These are phyloP conservation scores for Dillenia suffruticosa DNA, from an alignment of 164 flowering plant species.

Conservation along the genomic window DNA sequence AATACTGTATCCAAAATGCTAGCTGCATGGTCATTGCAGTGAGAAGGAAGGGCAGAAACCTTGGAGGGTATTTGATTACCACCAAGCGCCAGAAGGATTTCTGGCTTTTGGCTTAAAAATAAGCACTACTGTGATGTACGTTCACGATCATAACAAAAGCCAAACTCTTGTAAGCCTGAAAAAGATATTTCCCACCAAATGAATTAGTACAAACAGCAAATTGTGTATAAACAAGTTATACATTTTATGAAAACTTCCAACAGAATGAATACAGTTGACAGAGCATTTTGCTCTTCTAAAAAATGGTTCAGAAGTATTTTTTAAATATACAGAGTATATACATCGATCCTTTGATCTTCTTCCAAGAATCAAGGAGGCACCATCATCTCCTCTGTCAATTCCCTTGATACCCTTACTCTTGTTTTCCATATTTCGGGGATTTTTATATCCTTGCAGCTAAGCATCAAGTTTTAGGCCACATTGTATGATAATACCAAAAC, in stretches of 20 bases:
- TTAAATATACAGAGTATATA: constrained; percentile 6
- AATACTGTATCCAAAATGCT: constrained; percentile 71
- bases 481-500: too few species aligned
- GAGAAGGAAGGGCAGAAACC: constrained; percentile 56
- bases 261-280: too few species aligned
- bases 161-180: too few species aligned
- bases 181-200: too few species aligned
- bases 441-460: neutral
- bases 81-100: constrained; percentile 74
- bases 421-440: neutral
- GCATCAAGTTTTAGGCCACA: neutral
- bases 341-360: constrained; percentile 5
- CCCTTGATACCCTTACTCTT: neutral
- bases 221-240: too few species aligned
- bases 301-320: neutral
- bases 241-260: too few species aligned
- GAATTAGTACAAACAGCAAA: too few species aligned
- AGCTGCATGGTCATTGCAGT: constrained; percentile 72
- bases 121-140: too few species aligned
- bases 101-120: constrained; percentile 71
- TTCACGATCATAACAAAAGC: too few species aligned
- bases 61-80: constrained; percentile 71
- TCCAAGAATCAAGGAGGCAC: constrained; percentile 7
- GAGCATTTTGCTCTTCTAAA: too few species aligned
- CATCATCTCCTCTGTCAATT: neutral